A percentile compares a stretch with the other conserved stretches of the same genome.
Evolutionary conservation across 1,284 basidiomycete species (phyloP).

Genomic region (Mrakiaceae sp.): DNA sequence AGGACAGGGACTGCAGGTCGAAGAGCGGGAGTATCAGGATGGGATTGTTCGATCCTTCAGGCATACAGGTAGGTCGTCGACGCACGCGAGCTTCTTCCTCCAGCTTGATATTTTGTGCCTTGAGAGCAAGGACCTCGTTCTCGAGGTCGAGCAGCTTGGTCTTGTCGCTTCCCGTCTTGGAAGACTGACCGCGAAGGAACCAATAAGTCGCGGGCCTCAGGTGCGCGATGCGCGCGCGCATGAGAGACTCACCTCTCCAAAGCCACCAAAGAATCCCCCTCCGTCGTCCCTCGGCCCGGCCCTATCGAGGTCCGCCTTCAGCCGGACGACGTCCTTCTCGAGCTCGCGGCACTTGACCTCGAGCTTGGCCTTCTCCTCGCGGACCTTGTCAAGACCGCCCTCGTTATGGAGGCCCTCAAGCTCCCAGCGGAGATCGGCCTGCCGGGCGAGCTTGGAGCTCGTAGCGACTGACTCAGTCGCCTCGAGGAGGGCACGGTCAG

Average conservation of each 20-base stretch:
- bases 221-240: no score
- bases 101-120: slow-evolving; percentile 23
- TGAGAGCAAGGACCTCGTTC: slow-evolving; percentile 20
- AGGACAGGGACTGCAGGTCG: no score
- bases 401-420: neutral
- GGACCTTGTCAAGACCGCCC: neutral
- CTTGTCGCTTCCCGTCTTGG: slow-evolving; percentile 17
- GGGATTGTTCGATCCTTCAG: neutral
- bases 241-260: slow-evolving; percentile 18
- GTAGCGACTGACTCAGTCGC: slow-evolving; percentile 24
- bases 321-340: slow-evolving; percentile 19
- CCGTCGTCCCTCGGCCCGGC: slow-evolving; percentile 15
- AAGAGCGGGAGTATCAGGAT: no score
- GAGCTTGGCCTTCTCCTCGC: slow-evolving; percentile 18
- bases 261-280: slow-evolving; percentile 4
- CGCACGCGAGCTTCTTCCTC: slow-evolving; percentile 22
- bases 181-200: no score
- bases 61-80: neutral
- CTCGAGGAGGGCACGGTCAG: slow-evolving; percentile 25
- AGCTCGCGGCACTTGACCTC: slow-evolving; percentile 23
- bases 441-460: slow-evolving; percentile 27
- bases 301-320: slow-evolving; percentile 12
- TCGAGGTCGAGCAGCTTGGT: slow-evolving; percentile 22
- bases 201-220: no score
- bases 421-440: slow-evolving; percentile 22